These are phyloP conservation scores for Botryosphaeria agaves DNA, from an alignment of 2,329 filamentous ascomycete species.

Conservation along the genomic window DNA sequence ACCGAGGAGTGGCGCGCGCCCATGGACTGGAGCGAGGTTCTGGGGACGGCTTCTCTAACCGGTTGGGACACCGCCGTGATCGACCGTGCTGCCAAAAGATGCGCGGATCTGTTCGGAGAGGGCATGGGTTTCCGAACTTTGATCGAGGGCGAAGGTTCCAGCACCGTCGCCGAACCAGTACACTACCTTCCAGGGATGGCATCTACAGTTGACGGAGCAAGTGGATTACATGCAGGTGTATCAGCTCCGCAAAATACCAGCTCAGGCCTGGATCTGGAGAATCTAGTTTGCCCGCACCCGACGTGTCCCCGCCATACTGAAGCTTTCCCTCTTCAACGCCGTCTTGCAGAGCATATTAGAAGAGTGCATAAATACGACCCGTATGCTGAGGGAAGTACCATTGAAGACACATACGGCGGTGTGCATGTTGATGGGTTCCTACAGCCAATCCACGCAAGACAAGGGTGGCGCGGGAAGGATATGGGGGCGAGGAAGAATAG, in stretches of 20 bases:
- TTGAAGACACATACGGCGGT: slow-evolving; percentile 36
- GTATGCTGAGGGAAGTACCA: slow-evolving; percentile 24
- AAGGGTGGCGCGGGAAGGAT: not conserved
- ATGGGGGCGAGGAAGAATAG: not conserved
- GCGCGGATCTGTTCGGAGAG: slow-evolving; percentile 57
- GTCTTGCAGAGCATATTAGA: slow-evolving; percentile 17
- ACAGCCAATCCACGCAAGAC: slow-evolving; percentile 27
- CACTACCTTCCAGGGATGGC: slow-evolving; percentile 17
- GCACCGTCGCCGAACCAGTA: slow-evolving; percentile 11
- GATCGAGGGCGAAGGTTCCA: slow-evolving; percentile 1
- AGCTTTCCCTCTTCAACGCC: slow-evolving; percentile 10
- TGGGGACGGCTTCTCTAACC: slow-evolving; percentile 59
- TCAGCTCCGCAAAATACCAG: not conserved
- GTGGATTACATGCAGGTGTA: not conserved
- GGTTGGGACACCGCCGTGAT: slow-evolving; percentile 52
- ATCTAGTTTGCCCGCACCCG: slow-evolving; percentile 9
- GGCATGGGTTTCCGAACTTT: slow-evolving; percentile 42
- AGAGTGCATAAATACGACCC: slow-evolving; percentile 26
- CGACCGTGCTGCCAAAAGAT: slow-evolving; percentile 53
- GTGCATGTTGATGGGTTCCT: slow-evolving; percentile 55
- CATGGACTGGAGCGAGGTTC: slow-evolving; percentile 72
- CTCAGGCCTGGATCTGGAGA: not conserved
- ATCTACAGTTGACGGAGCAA: slow-evolving; percentile 9
- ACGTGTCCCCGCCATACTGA: slow-evolving; percentile 10
- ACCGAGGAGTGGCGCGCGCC: no score